Conservation (phyloP, 345 rosid species). For the Firmiana major region DNA sequence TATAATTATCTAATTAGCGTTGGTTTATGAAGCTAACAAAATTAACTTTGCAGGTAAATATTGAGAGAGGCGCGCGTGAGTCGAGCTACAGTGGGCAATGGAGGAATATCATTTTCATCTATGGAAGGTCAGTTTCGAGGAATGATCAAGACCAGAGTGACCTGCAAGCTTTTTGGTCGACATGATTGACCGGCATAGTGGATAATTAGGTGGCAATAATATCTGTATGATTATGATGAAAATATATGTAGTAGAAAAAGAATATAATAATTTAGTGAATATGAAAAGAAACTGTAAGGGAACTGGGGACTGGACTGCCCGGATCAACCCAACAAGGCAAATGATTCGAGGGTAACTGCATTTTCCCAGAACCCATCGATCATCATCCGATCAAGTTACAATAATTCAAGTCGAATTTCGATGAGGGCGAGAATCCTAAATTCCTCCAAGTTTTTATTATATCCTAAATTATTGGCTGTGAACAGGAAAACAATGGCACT, state of each 20-base stretch:
- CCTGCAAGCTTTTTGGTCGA: slow-evolving; percentile 48
- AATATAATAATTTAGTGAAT: neutral
- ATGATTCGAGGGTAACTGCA: slow-evolving; percentile 36
- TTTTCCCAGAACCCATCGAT: slow-evolving; percentile 33
- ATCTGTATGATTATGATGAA: slow-evolving; percentile 38
- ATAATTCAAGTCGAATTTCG: slow-evolving; percentile 26
- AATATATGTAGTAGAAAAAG: neutral
- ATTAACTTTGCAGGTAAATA: neutral
- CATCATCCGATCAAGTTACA: slow-evolving; percentile 26
- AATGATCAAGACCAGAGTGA: slow-evolving; percentile 32
- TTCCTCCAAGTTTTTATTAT: slow-evolving; percentile 7
- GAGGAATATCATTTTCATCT: slow-evolving; percentile 16
- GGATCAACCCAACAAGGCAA: slow-evolving; percentile 44
- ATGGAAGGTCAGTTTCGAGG: slow-evolving; percentile 32
- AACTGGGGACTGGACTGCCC: slow-evolving; percentile 27
- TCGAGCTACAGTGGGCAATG: neutral
- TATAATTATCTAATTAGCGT: too few species aligned
- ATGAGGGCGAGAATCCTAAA: slow-evolving; percentile 14
- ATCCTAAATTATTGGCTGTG: slow-evolving; percentile 24
- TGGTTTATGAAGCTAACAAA: neutral
- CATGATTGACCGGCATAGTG: slow-evolving; percentile 58
- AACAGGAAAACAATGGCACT: slow-evolving; percentile 12
- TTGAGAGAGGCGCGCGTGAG: neutral
- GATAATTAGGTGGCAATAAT: slow-evolving; percentile 70
- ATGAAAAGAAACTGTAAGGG: neutral